phyloP scores from a whole-genome alignment of 108 stramenopile species.

The Discostella pseudostelligera region DNA sequence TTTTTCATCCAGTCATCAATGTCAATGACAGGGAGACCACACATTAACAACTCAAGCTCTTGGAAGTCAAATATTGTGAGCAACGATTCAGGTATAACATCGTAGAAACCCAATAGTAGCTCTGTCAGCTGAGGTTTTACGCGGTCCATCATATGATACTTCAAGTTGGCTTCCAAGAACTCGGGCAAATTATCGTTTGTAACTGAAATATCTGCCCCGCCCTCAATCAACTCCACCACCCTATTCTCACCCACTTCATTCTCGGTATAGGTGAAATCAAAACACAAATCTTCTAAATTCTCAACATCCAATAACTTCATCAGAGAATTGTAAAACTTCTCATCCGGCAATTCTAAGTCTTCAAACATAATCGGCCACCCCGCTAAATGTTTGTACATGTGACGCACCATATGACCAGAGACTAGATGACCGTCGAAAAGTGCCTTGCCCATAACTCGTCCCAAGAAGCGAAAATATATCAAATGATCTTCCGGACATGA shows the following conservation, averaged over 20 bases:
- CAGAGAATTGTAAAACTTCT: slow-evolving; percentile 80
- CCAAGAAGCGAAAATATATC: slow-evolving; percentile 94
- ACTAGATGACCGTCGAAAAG: slow-evolving; percentile 96
- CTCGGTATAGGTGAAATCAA: slow-evolving; percentile 96
- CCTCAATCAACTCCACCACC: slow-evolving; percentile 85
- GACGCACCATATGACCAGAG: slow-evolving; percentile 94
- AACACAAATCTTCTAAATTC: slow-evolving; percentile 79
- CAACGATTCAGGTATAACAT: slow-evolving; percentile 93
- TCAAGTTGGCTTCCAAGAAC: slow-evolving; percentile 88
- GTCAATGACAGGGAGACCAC: slow-evolving; percentile 94
- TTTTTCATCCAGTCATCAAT: slow-evolving; percentile 89
- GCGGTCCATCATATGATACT: slow-evolving; percentile 86
- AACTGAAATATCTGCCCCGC: slow-evolving; percentile 84
- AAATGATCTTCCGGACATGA: slow-evolving; percentile 93
- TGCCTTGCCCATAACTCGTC: slow-evolving; percentile 95
- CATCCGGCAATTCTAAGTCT: slow-evolving; percentile 88
- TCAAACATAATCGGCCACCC: slow-evolving; percentile 95
- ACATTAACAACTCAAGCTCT: slow-evolving; percentile 96
- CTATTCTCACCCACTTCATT: slow-evolving; percentile 78
- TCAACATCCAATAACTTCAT: slow-evolving; percentile 65
- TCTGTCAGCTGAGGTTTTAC: slow-evolving; percentile 86
- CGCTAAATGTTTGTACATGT: slow-evolving; percentile 97
- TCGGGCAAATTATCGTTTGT: slow-evolving; percentile 92
- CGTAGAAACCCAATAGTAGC: slow-evolving; percentile 93
- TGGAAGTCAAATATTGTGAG: slow-evolving; percentile 94